phyloP scores from a whole-genome alignment of 768 basidiomycete species.

The Albatrellus ellisii region DNA sequence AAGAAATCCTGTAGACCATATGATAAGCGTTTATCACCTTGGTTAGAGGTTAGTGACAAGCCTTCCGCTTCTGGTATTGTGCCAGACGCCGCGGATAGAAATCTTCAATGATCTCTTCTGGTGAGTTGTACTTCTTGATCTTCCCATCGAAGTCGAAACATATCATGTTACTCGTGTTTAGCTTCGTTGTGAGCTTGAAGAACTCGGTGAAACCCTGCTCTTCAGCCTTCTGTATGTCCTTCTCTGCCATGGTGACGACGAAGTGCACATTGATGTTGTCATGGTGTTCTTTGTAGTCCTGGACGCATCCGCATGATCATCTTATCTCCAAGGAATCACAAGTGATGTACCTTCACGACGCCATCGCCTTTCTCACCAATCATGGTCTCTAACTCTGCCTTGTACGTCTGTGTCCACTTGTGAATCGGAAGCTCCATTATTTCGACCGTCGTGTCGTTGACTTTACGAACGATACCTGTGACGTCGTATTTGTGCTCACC shows the following conservation, averaged over 20 bases:
- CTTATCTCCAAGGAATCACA: background rate
- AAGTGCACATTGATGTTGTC: constrained; percentile 90
- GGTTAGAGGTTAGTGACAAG: constrained; percentile 18
- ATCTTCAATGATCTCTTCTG: constrained; percentile 88
- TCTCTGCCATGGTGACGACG: constrained; percentile 64
- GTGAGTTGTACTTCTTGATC: constrained; percentile 82
- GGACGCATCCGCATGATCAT: background rate
- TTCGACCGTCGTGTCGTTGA: constrained; percentile 83
- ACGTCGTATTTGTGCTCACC: constrained; percentile 83
- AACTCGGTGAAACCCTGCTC: constrained; percentile 80
- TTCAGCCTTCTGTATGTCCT: constrained; percentile 78
- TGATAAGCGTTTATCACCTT: background rate
- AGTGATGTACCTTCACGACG: constrained; percentile 51
- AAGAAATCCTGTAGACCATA: constrained; percentile 57
- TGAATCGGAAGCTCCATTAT: constrained; percentile 93
- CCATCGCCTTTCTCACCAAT: constrained; percentile 77
- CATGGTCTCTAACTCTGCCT: constrained; percentile 84
- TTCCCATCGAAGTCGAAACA: constrained; percentile 95
- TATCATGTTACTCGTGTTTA: constrained; percentile 95
- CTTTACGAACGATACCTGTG: constrained; percentile 56
- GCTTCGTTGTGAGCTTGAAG: constrained; percentile 78
- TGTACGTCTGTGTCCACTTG: constrained; percentile 89
- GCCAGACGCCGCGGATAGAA: constrained; percentile 84
- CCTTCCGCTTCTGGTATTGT: constrained; percentile 95
- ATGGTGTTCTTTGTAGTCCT: constrained; percentile 98